Evolutionary conservation across 148 eudicot genomes (phyloP).

Genomic region (Cornus controversa): DNA sequence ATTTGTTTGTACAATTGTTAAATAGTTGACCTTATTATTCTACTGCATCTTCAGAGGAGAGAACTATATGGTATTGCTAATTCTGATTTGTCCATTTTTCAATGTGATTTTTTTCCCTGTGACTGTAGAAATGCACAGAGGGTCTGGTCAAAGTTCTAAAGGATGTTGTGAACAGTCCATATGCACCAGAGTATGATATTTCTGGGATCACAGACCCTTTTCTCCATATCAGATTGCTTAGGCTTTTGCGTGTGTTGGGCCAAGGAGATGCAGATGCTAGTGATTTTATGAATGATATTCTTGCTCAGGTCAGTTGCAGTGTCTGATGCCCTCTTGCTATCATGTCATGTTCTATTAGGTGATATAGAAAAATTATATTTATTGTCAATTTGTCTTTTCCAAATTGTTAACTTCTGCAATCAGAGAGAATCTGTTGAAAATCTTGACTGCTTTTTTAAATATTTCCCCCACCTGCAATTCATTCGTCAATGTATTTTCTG

Average conservation of each 20-base stretch:
- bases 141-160: conserved; percentile 78
- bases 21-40: background rate
- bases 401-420: background rate
- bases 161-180: conserved; percentile 92
- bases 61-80: background rate
- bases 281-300: conserved; percentile 94
- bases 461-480: background rate
- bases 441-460: background rate
- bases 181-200: conserved; percentile 93
- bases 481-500: background rate
- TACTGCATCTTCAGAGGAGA: background rate
- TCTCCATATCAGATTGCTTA: conserved; percentile 87
- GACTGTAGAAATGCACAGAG: conserved; percentile 83
- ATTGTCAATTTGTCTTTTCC: background rate
- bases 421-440: background rate
- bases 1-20: too few relatives aligned
- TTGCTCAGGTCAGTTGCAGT: conserved; percentile 79
- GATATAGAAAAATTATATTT: background rate
- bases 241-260: conserved; percentile 78
- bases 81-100: background rate
- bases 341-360: background rate
- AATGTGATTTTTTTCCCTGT: conserved; percentile 14
- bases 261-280: conserved; percentile 97
- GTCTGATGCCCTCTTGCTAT: conserved; percentile 10
- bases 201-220: conserved; percentile 95